Evolutionary conservation across 805 yeast genomes (phyloP).

Genomic region (Jamesozyma spencerorum): DNA sequence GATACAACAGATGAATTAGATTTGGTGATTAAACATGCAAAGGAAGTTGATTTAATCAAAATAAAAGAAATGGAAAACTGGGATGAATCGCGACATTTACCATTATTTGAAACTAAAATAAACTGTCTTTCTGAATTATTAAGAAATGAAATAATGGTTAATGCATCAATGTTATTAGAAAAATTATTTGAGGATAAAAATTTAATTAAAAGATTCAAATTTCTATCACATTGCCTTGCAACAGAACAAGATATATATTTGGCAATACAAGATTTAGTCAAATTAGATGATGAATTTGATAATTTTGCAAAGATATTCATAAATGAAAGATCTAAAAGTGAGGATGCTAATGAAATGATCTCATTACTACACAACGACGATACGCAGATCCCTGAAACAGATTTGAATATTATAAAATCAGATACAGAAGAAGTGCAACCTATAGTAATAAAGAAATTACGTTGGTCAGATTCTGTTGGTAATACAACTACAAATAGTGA

Average conservation of each 20-base stretch:
- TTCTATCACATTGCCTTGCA: conserved; percentile 17
- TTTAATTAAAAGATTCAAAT: conserved; percentile 18
- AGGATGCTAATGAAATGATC: no score
- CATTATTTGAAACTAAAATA: conserved; percentile 34
- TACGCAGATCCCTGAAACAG: neutral
- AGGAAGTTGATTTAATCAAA: conserved; percentile 35
- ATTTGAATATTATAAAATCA: neutral
- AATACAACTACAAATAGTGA: no score
- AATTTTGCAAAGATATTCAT: conserved; percentile 22
- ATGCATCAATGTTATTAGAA: conserved; percentile 49
- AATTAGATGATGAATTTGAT: conserved; percentile 32
- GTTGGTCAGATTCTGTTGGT: conserved; percentile 4
- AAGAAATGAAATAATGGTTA: conserved; percentile 46
- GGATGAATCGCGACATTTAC: conserved; percentile 36
- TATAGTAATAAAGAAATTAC: conserved; percentile 1
- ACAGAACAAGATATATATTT: conserved; percentile 12
- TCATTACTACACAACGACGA: no score
- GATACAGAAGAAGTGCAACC: neutral
- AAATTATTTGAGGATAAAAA: conserved; percentile 30
- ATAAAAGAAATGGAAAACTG: conserved; percentile 49
- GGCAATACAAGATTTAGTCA: conserved; percentile 25
- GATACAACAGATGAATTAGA: conserved; percentile 44
- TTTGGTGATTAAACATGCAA: conserved; percentile 36
- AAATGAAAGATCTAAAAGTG: neutral
- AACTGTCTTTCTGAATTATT: conserved; percentile 38